Evolutionary conservation across 2,329 filamentous ascomycete genomes (phyloP).

Genomic region (Nannizzia gypsea): DNA sequence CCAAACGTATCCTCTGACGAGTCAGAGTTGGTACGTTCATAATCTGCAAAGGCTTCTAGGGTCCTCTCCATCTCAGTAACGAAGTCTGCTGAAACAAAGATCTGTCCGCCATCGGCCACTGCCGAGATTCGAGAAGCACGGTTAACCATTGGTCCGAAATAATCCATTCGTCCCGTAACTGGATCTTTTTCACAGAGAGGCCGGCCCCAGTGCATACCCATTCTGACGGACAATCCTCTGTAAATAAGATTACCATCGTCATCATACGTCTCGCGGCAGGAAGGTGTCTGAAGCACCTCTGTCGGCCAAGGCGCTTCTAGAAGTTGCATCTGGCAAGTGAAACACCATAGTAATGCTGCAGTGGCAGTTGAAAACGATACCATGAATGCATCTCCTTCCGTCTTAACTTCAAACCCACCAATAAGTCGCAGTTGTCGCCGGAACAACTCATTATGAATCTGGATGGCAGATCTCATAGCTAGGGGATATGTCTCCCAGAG

Average conservation of each 20-base stretch:
- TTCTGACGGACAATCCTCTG: constrained; percentile 84
- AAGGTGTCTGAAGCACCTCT: constrained; percentile 76
- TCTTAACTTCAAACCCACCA: constrained; percentile 97
- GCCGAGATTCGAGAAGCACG: constrained; percentile 87
- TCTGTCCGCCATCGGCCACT: constrained; percentile 91
- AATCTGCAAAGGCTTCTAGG: constrained; percentile 77
- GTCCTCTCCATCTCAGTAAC: constrained; percentile 90
- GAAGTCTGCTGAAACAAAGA: constrained; percentile 93
- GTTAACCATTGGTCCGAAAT: constrained; percentile 99
- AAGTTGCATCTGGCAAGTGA: constrained; percentile 79
- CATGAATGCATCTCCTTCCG: constrained; percentile 99
- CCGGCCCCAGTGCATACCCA: constrained; percentile 93
- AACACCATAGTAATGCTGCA: constrained; percentile 88
- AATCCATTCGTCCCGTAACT: constrained; percentile 96
- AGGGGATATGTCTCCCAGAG: constrained; percentile 92
- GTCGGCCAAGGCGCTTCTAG: constrained; percentile 86
- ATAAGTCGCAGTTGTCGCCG: constrained; percentile 83
- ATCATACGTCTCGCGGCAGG: constrained; percentile 72
- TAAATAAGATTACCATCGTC: constrained; percentile 83
- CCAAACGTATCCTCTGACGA: constrained; percentile 63
- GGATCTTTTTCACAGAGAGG: constrained; percentile 93
- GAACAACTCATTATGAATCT: constrained; percentile 95
- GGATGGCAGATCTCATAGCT: constrained; percentile 93
- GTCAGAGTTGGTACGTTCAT: constrained; percentile 54
- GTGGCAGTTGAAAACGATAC: constrained; percentile 96